Evolutionary conservation across 768 basidiomycete genomes (phyloP), one percentile per base, ranked within the genome.

Genomic region (Boletus sp.): DNA sequence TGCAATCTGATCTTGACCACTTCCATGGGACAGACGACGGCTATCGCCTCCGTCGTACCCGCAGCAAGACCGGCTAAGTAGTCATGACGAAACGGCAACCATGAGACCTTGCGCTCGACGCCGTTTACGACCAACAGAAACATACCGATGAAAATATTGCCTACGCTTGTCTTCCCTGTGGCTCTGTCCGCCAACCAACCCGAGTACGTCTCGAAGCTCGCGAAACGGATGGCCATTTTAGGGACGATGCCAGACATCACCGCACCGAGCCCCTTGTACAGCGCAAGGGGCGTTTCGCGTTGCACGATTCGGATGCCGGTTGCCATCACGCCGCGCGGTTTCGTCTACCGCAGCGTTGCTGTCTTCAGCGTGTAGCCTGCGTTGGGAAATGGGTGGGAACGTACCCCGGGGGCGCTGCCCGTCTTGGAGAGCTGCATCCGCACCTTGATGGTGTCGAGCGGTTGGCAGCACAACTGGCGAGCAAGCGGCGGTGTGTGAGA

Each of bases 201-300:
- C 73, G 96, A 94, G 81, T 99, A 99, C 45, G 86, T 80, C 77
- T 99, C 97, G 71, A 99, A 99, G 72, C 92, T 93, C 10, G 96
- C 95, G 71, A 98, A 99, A 36, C 97, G 90, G 69, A 94, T 98
- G 47, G 94, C 94, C 97, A 99, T 99, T 78, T 99, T 99, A 1
- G 97, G 97, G 8, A 98, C 93, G 71, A 99, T 99, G 11, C 97
- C 97, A 11, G 92, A 88, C 46, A 96, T 78, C 42, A 99, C 97
- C 9, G 97, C 97, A 20, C 97, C 97, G 37, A 99, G 84, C 60
- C 95, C 97, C 71, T 99, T 99, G 83, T 98, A 99, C 39, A 99
- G 76, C 3, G 97, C 97, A 39, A 98, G 81, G 0, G 94, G 93
- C 3, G 95, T 95, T 76, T 99, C 97, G 54, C 94, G 83, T 57